Evolutionary conservation across 441 rosid genomes (phyloP).

Genomic region (Cnidoscolus chayamansa): DNA sequence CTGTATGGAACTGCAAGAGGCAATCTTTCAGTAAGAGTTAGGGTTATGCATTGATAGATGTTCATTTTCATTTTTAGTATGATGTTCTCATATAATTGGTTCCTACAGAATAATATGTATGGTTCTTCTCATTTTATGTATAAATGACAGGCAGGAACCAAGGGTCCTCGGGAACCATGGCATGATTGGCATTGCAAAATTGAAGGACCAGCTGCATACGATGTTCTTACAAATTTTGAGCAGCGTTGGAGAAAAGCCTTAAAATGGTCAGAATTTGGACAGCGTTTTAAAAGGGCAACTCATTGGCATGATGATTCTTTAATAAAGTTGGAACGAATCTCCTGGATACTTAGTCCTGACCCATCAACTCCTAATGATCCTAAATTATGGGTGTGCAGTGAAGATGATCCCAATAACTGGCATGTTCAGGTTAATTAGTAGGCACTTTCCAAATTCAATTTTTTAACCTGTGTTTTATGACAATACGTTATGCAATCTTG

Average conservation of each 20-base stretch:
- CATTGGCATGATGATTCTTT: constrained; percentile 81
- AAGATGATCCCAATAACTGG: constrained; percentile 66
- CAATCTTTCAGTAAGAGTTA: background rate
- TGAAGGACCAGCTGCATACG: constrained; percentile 93
- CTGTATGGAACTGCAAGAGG: background rate
- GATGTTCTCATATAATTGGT: background rate
- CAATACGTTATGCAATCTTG: background rate
- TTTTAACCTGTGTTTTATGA: background rate
- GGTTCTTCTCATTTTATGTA: constrained; percentile 1
- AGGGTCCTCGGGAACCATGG: constrained; percentile 85
- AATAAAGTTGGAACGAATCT: constrained; percentile 73
- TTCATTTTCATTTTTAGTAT: constrained; percentile 2
- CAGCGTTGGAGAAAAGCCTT: constrained; percentile 90
- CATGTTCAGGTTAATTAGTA: constrained; percentile 54
- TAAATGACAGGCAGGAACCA: constrained; percentile 50
- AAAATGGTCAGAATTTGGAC: constrained; percentile 63
- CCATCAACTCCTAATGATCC: constrained; percentile 42
- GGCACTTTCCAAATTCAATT: constrained; percentile 7
- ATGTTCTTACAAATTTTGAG: constrained; percentile 77
- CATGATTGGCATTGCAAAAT: constrained; percentile 84
- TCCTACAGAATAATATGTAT: background rate
- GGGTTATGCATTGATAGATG: background rate
- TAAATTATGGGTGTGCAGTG: constrained; percentile 45
- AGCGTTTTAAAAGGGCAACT: constrained; percentile 51
- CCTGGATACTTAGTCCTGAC: constrained; percentile 80